phyloP scores from a whole-genome alignment of 2,329 filamentous ascomycete genomes.

The Elsinoe batatas region DNA sequence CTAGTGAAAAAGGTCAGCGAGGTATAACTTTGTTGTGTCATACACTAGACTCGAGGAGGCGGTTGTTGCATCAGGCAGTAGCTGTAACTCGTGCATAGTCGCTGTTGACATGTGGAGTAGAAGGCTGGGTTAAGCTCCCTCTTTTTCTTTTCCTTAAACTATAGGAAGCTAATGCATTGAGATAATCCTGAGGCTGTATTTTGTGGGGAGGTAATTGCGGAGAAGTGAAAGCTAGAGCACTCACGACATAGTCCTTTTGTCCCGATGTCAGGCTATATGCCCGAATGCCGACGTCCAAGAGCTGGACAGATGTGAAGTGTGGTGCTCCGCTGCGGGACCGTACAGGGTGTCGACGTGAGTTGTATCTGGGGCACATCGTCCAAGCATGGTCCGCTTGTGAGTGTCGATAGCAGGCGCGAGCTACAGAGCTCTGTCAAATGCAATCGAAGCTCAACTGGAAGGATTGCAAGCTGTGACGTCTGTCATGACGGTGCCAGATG shows the following conservation, averaged over 20 bases:
- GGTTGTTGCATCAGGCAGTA: neutral
- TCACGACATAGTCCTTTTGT: conserved; percentile 5
- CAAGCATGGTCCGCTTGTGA: conserved; percentile 5
- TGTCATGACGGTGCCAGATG: neutral
- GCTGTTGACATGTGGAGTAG: conserved; percentile 16
- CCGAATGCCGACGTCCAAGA: neutral
- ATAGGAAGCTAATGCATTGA: too few species aligned
- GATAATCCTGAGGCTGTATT: too few species aligned
- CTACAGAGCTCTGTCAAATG: neutral
- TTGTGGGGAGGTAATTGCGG: neutral
- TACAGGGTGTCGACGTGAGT: conserved; percentile 6
- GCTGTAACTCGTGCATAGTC: neutral
- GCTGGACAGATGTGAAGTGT: neutral
- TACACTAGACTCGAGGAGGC: neutral
- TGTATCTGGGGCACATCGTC: conserved; percentile 7
- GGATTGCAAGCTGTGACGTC: neutral
- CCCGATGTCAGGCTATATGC: neutral
- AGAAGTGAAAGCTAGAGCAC: neutral
- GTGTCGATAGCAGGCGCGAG: neutral
- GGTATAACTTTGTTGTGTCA: neutral
- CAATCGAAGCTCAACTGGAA: neutral
- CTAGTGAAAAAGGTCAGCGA: neutral
- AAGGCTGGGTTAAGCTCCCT: conserved; percentile 15
- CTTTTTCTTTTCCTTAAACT: too few species aligned
- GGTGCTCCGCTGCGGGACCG: neutral